phyloP scores from a whole-genome alignment of 1,284 basidiomycete species.

The Leucoagaricus sp. region DNA sequence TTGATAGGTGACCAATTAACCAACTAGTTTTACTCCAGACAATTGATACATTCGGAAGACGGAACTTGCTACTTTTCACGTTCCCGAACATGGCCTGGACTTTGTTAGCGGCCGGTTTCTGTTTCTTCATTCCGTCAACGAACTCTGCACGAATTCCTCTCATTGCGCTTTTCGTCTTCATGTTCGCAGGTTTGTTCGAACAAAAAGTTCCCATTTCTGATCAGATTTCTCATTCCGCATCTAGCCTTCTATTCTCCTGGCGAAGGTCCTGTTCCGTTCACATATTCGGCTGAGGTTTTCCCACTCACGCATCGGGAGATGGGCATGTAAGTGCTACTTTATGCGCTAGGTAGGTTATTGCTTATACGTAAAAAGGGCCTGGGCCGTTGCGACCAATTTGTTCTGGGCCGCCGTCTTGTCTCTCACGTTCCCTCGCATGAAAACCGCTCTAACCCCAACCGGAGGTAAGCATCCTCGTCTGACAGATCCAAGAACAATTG shows the following conservation, averaged over 20 bases:
- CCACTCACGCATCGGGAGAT: constrained; percentile 60
- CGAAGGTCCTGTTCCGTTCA: constrained; percentile 75
- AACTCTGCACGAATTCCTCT: constrained; percentile 44
- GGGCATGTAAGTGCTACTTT: constrained; percentile 40
- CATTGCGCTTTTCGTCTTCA: constrained; percentile 58
- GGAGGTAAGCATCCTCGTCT: constrained; percentile 24
- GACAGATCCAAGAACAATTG: background rate
- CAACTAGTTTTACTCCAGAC: constrained; percentile 27
- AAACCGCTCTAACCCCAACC: constrained; percentile 41
- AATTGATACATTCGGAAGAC: constrained; percentile 60
- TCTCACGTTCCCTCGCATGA: constrained; percentile 61
- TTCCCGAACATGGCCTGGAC: constrained; percentile 64
- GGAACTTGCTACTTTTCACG: constrained; percentile 56
- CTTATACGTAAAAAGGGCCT: constrained; percentile 46
- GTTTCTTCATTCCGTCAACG: constrained; percentile 47
- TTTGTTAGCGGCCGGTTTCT: constrained; percentile 60
- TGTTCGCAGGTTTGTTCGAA: constrained; percentile 49
- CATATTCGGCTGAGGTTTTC: constrained; percentile 66
- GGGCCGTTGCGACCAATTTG: constrained; percentile 53
- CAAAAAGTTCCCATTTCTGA: background rate
- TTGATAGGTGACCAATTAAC: background rate
- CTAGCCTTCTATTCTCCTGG: constrained; percentile 59
- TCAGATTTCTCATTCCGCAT: constrained; percentile 6
- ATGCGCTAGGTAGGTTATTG: background rate
- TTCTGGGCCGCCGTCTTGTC: constrained; percentile 58